Evolutionary conservation across 2,329 filamentous ascomycete species (phyloP).

Genomic region (Fusarium odoratissimum): DNA sequence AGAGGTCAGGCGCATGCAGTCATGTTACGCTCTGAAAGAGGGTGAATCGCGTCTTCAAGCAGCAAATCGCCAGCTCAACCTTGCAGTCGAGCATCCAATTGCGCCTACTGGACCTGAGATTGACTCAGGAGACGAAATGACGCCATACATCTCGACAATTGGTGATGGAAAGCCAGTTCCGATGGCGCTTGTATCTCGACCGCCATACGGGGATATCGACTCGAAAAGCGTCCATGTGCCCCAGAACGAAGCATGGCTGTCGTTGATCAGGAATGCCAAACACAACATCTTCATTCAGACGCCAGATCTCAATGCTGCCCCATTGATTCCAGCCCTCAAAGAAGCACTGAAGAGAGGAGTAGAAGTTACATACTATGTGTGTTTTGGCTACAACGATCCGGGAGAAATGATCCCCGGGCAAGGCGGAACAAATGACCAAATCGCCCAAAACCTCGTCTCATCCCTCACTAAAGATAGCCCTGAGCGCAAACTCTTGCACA

Average conservation of each 20-base stretch:
- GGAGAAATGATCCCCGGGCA: slow-evolving; percentile 81
- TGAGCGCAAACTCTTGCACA: slow-evolving; percentile 58
- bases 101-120: slow-evolving; percentile 65
- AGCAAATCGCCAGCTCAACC: slow-evolving; percentile 74
- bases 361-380: slow-evolving; percentile 76
- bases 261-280: slow-evolving; percentile 73
- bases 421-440: slow-evolving; percentile 80
- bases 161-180: slow-evolving; percentile 66
- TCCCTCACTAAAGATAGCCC: slow-evolving; percentile 60
- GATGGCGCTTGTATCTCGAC: slow-evolving; percentile 77
- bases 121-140: slow-evolving; percentile 67
- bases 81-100: slow-evolving; percentile 64
- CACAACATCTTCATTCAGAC: slow-evolving; percentile 80
- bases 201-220: slow-evolving; percentile 73
- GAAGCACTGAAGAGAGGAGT: slow-evolving; percentile 75
- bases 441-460: slow-evolving; percentile 68
- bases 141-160: slow-evolving; percentile 66
- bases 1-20: slow-evolving; percentile 72
- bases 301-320: slow-evolving; percentile 79
- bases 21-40: slow-evolving; percentile 60
- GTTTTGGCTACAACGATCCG: slow-evolving; percentile 82
- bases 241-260: slow-evolving; percentile 81
- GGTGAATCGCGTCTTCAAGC: slow-evolving; percentile 67
- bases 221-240: slow-evolving; percentile 72
- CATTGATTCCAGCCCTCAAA: slow-evolving; percentile 71